These are phyloP conservation scores for Pseudogymnoascus sp. DNA, from an alignment of 2,329 filamentous ascomycete genomes.

Conservation along the genomic window DNA sequence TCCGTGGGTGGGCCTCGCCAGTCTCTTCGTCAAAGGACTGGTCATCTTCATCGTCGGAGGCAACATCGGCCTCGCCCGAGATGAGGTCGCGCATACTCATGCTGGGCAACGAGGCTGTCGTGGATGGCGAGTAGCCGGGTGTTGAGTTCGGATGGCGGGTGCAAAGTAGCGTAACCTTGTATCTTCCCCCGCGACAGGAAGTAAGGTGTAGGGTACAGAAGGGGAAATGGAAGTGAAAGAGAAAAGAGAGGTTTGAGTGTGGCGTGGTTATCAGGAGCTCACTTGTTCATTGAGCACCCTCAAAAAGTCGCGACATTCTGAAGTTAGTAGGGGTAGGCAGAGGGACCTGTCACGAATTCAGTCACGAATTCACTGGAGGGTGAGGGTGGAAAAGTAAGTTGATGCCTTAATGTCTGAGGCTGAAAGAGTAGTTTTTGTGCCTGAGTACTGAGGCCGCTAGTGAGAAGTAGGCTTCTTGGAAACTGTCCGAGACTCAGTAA, in stretches of 20 bases:
- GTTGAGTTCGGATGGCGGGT: background rate
- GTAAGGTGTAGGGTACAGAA: background rate
- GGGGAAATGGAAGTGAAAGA: background rate
- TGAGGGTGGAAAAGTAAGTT: background rate
- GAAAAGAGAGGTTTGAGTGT: background rate
- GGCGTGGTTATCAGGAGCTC: background rate
- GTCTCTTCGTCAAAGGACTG: slow-evolving; percentile 73
- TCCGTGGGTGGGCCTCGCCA: slow-evolving; percentile 45
- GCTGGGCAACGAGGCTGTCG: slow-evolving; percentile 20
- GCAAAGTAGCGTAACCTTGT: background rate
- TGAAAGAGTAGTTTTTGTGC: background rate
- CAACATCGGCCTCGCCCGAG: slow-evolving; percentile 76
- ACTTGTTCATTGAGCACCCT: background rate
- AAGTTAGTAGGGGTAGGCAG: background rate
- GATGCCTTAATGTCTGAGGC: background rate
- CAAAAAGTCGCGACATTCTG: background rate
- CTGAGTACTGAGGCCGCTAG: background rate
- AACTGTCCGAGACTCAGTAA: background rate
- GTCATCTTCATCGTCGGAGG: slow-evolving; percentile 74
- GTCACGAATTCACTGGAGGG: background rate
- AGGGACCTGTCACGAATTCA: background rate
- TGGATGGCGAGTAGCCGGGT: background rate
- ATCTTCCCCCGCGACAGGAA: background rate
- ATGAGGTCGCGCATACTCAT: slow-evolving; percentile 74
- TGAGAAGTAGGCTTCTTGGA: background rate